Evolutionary conservation across 1,284 basidiomycete genomes (phyloP), one percentile per base, ranked within the genome.

Genomic region (Rhodotorula mucilaginosa): DNA sequence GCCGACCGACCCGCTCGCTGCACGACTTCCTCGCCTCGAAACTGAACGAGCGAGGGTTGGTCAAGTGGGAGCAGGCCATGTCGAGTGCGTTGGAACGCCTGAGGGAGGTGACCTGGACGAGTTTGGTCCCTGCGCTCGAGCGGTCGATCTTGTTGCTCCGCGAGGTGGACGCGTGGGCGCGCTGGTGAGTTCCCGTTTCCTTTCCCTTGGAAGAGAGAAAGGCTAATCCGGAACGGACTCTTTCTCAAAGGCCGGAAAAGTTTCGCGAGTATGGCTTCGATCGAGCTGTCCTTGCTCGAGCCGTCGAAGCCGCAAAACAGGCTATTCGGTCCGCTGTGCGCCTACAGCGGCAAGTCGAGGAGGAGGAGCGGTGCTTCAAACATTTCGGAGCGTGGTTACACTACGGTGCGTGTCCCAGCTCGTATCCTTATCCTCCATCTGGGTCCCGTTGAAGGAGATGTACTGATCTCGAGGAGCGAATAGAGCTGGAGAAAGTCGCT

Each of bases 401-500:
- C 3, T 76, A 67, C 61, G 71, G 74, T 71, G 13, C 44, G 64
- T 61, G 18, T 7, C 13, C 1, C 39, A 44, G 39, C 39, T 10
- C 39, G 26, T 26, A 26, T 8, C 2, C 26, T 19, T 18, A 7
- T 18, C 10, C 26, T 34, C 13, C 26, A n/a, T 31, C 12, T 56
- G 26, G 7, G 4, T 26, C 5, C 49, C 39, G 16, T 12, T 21
- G 23, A 34, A 10, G 7, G 57, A n/a, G 5, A 4, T 34, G 39
- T 10, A 16, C 29, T 5, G 4, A 31, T 5, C 4, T 5, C 13
- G 2, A 8, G 18, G 3, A 34, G 6, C 8, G 10, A 21, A 12
- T 64, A 75, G 74, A 76, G 44, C 68, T 76, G 58, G 74, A 76
- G 39, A 74, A 72, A n/a, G 66, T 72, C 54, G 74, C 74, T 6